Percentiles rank a stretch among this genome's conserved stretches.
Conservation (phyloP, 2,329 filamentous ascomycete genomes). For the Cytospora schulzeri region DNA sequence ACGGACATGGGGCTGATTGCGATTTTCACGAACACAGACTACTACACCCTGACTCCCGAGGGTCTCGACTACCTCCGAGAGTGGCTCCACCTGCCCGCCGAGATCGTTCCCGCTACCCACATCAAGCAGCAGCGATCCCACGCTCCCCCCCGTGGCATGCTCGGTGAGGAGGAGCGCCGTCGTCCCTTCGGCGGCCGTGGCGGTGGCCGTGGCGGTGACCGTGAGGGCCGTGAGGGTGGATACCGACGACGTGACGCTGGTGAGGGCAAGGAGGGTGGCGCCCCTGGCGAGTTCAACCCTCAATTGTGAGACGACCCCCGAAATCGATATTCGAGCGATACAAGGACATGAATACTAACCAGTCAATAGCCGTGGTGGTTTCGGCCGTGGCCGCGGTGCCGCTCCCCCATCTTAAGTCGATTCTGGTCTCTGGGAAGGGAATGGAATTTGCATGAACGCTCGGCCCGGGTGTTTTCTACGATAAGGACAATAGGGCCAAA, state of each 20-base stretch:
- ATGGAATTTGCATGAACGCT: constrained; percentile 29
- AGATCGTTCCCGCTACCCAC: constrained; percentile 99
- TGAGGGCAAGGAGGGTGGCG: constrained; percentile 87
- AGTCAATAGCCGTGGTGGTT: constrained; percentile 69
- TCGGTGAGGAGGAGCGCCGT: constrained; percentile 80
- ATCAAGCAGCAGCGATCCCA: constrained; percentile 99
- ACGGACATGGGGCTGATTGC: constrained; percentile 3
- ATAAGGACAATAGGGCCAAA: constrained; percentile 32
- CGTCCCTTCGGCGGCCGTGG: constrained; percentile 80
- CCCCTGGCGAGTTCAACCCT: constrained; percentile 88
- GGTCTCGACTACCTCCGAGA: constrained; percentile 99
- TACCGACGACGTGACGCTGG: constrained; percentile 90
- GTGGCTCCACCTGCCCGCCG: constrained; percentile 99
- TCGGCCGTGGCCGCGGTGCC: constrained; percentile 83
- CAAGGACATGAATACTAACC: constrained; percentile 44
- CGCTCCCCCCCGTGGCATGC: constrained; percentile 97
- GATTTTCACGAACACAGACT: constrained; percentile 54
- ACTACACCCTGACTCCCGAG: constrained; percentile 99
- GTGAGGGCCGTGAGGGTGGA: constrained; percentile 83
- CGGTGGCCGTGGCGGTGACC: constrained; percentile 62
- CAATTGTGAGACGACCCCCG: constrained; percentile 66
- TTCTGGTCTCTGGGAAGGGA: constrained; percentile 38
- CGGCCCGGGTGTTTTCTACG: constrained; percentile 26
- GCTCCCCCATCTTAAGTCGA: constrained; percentile 66
- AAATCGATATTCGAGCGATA: constrained; percentile 16